Evolutionary conservation across 148 eudicot species (phyloP).

Genomic region (Salicornia ramosissima): DNA sequence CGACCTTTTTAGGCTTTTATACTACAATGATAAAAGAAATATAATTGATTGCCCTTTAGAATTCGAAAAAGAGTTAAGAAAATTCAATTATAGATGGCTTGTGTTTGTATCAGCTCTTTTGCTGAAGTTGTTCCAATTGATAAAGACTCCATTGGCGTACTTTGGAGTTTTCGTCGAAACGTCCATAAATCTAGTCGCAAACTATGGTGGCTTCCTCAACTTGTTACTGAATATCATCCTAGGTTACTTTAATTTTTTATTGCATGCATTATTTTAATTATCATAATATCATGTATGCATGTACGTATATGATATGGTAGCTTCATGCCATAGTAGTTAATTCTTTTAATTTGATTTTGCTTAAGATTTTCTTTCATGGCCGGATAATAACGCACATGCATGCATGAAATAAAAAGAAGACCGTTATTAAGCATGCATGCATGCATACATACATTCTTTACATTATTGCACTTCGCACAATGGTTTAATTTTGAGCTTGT

Average conservation of each 20-base stretch:
- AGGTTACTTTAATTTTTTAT: conserved; percentile 12
- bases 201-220: conserved; percentile 25
- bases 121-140: conserved; percentile 23
- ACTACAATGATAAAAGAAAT: conserved; percentile 5
- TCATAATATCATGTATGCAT: too few species aligned
- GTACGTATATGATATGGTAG: too few species aligned
- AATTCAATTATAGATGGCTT: conserved; percentile 33
- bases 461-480: too few species aligned
- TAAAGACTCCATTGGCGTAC: conserved; percentile 25
- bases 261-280: too few species aligned
- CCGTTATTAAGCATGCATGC: too few species aligned
- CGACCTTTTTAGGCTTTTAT: conserved; percentile 27
- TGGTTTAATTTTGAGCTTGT: too few species aligned
- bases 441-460: too few species aligned
- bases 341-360: too few species aligned
- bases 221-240: conserved; percentile 17
- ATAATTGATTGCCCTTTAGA: conserved; percentile 20
- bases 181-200: conserved; percentile 29
- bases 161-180: conserved; percentile 24
- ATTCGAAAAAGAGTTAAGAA: conserved; percentile 18
- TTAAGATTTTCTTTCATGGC: too few species aligned
- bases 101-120: conserved; percentile 30
- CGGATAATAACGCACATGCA: too few species aligned
- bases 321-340: too few species aligned
- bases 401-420: too few species aligned